phyloP scores from a whole-genome alignment of 1,284 basidiomycete genomes.

The Lentinula novae-zelandiae region DNA sequence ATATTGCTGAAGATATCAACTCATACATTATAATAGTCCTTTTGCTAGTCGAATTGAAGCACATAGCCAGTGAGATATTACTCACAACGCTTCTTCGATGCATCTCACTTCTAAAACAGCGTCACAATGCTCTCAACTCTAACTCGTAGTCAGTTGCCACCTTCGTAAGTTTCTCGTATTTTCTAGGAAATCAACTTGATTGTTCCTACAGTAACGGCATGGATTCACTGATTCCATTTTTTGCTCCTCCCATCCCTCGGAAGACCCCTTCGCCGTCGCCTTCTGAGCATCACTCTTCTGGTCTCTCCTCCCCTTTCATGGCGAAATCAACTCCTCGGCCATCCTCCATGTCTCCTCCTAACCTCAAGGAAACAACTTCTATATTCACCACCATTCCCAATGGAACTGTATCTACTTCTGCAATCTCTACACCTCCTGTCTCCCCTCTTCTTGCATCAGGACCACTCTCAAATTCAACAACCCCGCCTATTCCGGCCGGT shows the following conservation, averaged over 20 bases:
- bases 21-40: conserved; percentile 2
- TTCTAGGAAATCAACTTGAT: not conserved
- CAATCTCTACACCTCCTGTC: conserved; percentile 25
- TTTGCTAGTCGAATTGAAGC: not conserved
- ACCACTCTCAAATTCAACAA: not conserved
- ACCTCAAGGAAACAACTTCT: conserved; percentile 31
- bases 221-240: conserved; percentile 2
- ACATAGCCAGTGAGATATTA: not conserved
- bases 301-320: conserved; percentile 45
- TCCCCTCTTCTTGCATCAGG: conserved; percentile 20
- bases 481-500: conserved; percentile 25
- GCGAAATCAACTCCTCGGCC: conserved; percentile 18
- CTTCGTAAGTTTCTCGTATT: not conserved
- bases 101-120: not conserved
- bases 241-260: not conserved
- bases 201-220: not conserved
- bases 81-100: not conserved
- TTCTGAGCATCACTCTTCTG: conserved; percentile 11
- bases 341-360: conserved; percentile 18
- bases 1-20: not conserved
- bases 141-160: not conserved
- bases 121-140: not conserved
- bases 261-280: conserved; percentile 11
- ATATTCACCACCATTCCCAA: not conserved
- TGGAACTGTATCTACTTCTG: conserved; percentile 14